Evolutionary conservation across 805 yeast species (phyloP).

Genomic region (Isabelozyma heimii): DNA sequence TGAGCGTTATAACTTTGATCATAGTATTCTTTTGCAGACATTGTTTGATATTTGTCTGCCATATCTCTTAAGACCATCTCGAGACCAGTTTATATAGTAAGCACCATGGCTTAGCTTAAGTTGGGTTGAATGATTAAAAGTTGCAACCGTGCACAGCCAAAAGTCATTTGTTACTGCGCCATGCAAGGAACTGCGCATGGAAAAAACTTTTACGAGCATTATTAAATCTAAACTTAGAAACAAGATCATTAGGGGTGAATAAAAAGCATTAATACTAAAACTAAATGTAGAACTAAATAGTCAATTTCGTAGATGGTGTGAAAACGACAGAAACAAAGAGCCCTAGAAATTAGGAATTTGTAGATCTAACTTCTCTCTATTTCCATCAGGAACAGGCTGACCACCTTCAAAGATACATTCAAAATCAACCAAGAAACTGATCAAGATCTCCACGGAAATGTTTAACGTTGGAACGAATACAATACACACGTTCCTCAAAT

Average conservation of each 20-base stretch:
- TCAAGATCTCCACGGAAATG: constrained; percentile 59
- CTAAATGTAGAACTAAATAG: not conserved
- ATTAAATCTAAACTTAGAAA: too few relatives aligned
- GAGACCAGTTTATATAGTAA: too few relatives aligned
- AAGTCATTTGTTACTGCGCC: too few relatives aligned
- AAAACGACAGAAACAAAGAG: not conserved
- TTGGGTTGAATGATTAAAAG: too few relatives aligned
- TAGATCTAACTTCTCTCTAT: constrained; percentile 50
- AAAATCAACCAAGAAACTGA: constrained; percentile 60
- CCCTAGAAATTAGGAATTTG: constrained; percentile 47
- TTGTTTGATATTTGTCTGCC: not conserved
- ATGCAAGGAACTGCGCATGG: too few relatives aligned
- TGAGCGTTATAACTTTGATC: constrained; percentile 1
- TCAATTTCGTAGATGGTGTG: not conserved
- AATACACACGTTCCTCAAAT: constrained; percentile 70
- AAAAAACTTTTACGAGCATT: too few relatives aligned
- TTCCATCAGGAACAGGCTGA: constrained; percentile 36
- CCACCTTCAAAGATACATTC: constrained; percentile 58
- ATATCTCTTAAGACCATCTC: too few relatives aligned
- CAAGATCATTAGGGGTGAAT: not conserved
- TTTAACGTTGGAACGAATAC: constrained; percentile 81
- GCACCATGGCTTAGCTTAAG: too few relatives aligned
- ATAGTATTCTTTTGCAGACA: constrained; percentile 6
- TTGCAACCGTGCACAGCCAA: too few relatives aligned
- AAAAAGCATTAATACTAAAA: not conserved